A percentile compares a stretch with the other conserved stretches of the same genome.
Evolutionary conservation across 148 eudicot genomes (phyloP).

Genomic region (Vaccinium vitisidaea): DNA sequence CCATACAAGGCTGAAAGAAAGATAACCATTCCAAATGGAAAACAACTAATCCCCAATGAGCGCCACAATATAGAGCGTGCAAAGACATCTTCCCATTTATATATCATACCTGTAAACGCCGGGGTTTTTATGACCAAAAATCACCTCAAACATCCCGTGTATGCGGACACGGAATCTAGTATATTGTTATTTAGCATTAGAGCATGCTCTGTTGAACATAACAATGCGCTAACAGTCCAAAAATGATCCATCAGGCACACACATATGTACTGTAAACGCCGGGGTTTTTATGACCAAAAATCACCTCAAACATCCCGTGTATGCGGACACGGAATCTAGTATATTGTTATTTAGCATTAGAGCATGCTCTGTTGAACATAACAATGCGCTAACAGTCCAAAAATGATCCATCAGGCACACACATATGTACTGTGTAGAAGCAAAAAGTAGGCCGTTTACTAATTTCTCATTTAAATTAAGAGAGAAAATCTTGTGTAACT

Average conservation of each 20-base stretch:
- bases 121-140: neutral
- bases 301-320: neutral
- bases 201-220: neutral
- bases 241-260: constrained; percentile 6
- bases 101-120: neutral
- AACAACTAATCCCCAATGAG: neutral
- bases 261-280: neutral
- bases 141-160: neutral
- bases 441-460: constrained; percentile 3
- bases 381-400: neutral
- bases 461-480: constrained; percentile 15
- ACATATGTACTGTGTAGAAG: neutral
- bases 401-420: constrained; percentile 6
- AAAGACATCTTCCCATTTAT: neutral
- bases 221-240: neutral
- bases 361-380: neutral
- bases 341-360: neutral
- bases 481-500: neutral
- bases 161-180: neutral
- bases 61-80: neutral
- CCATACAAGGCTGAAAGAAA: neutral
- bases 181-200: neutral
- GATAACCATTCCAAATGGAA: neutral
- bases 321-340: neutral
- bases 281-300: neutral